Conservation (phyloP, 805 yeast genomes). For the Saccharomycopsis sp. region DNA sequence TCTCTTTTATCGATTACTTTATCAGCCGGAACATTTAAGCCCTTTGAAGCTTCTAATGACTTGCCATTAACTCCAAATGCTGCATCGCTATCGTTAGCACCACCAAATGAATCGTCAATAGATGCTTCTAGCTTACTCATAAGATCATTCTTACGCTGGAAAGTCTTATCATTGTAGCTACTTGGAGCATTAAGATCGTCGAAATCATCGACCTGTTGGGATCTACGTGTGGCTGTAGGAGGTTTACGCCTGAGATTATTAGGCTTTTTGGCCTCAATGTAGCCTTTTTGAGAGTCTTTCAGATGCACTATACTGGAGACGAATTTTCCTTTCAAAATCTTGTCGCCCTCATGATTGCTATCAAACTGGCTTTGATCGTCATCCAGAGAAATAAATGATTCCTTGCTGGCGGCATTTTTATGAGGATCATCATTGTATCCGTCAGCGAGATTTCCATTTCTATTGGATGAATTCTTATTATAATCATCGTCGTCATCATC, state of each 20-base stretch:
- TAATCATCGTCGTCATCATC: neutral
- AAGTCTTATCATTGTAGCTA: neutral
- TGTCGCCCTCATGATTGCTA: too few species aligned
- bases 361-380: too few species aligned
- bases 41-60: neutral
- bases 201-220: neutral
- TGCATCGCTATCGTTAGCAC: neutral
- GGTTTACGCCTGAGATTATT: neutral
- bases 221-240: neutral
- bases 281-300: neutral
- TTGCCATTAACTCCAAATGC: neutral
- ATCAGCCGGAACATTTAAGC: neutral
- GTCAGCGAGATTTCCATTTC: neutral
- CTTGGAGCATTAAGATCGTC: neutral
- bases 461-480: neutral
- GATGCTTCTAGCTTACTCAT: conserved; percentile 21
- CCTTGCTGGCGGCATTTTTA: neutral
- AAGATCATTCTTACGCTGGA: conserved; percentile 10
- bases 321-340: neutral
- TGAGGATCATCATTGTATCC: neutral
- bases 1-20: neutral
- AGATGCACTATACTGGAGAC: neutral
- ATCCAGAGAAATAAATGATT: neutral
- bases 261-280: neutral
- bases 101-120: conserved; percentile 18